Percentiles rank a stretch among this genome's conserved stretches.
Conservation (phyloP, 768 basidiomycete species). For the Lactifluus echinatus region DNA sequence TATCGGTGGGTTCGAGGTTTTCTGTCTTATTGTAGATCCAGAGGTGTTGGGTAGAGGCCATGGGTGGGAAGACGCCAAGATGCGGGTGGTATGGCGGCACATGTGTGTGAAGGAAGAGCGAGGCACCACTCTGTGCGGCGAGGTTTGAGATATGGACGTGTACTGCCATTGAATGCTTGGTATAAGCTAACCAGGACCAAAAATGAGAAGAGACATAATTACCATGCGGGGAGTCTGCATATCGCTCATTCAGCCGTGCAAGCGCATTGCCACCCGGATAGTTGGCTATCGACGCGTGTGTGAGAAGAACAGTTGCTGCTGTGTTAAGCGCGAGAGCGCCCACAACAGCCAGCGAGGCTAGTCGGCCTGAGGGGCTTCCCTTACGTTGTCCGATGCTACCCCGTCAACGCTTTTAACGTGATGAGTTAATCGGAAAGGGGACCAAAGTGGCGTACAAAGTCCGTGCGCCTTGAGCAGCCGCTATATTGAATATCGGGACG, state of each 20-base stretch:
- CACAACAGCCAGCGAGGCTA: constrained; percentile 39
- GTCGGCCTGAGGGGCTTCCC: constrained; percentile 35
- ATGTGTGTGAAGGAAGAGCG: constrained; percentile 72
- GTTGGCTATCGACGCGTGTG: constrained; percentile 57
- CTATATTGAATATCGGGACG: constrained; percentile 72
- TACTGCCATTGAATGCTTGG: constrained; percentile 27
- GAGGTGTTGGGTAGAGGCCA: constrained; percentile 9
- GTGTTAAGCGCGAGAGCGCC: constrained; percentile 48
- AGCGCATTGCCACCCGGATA: constrained; percentile 88
- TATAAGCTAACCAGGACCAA: not conserved
- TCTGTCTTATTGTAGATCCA: constrained; percentile 88
- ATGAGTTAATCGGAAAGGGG: not conserved
- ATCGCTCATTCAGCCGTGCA: constrained; percentile 46
- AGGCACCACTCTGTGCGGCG: constrained; percentile 84
- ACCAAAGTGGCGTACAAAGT: constrained; percentile 51
- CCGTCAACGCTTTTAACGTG: not conserved
- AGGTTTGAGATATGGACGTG: constrained; percentile 79
- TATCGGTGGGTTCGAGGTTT: constrained; percentile 34
- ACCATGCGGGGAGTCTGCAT: constrained; percentile 30
- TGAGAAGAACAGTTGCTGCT: constrained; percentile 42
- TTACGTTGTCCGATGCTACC: constrained; percentile 43
- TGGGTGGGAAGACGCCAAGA: constrained; percentile 14
- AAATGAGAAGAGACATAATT: constrained; percentile 2
- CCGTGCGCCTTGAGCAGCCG: constrained; percentile 57
- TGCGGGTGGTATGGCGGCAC: constrained; percentile 41